Conservation (phyloP, 306 rosid species). For the Amphicarpaea edgeworthii region DNA sequence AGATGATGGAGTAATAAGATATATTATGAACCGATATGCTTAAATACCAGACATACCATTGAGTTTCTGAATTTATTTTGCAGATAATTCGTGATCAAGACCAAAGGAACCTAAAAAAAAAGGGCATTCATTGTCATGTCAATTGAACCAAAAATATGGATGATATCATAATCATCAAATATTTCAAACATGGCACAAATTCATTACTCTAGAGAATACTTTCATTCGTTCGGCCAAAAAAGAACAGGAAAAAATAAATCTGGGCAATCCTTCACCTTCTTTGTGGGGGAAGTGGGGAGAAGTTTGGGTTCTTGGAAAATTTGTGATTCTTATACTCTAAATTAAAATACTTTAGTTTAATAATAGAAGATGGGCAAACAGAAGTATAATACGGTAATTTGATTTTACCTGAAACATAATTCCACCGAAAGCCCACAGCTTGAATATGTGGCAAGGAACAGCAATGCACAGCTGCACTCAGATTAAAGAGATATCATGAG, state of each 20-base stretch:
- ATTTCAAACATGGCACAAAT: neutral
- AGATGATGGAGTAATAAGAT: neutral
- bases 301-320: neutral
- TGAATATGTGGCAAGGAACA: conserved; percentile 96
- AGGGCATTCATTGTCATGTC: conserved; percentile 35
- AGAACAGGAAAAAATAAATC: conserved; percentile 6
- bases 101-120: conserved; percentile 74
- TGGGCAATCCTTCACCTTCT: neutral
- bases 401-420: conserved; percentile 86
- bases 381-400: conserved; percentile 1
- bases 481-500: conserved; percentile 37
- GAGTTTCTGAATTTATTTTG: conserved; percentile 79
- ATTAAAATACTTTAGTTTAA: neutral
- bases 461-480: conserved; percentile 89
- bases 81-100: conserved; percentile 81
- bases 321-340: conserved; percentile 10
- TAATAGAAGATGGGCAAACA: conserved; percentile 23
- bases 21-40: conserved; percentile 23
- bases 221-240: conserved; percentile 2
- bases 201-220: neutral
- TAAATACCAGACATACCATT: conserved; percentile 68
- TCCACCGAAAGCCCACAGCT: conserved; percentile 91
- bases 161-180: conserved; percentile 3
- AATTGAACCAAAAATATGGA: conserved; percentile 34
- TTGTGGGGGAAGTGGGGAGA: neutral